These are phyloP conservation scores for Larix kaempferi DNA, from an alignment of 75 land plant species.

Conservation along the genomic window DNA sequence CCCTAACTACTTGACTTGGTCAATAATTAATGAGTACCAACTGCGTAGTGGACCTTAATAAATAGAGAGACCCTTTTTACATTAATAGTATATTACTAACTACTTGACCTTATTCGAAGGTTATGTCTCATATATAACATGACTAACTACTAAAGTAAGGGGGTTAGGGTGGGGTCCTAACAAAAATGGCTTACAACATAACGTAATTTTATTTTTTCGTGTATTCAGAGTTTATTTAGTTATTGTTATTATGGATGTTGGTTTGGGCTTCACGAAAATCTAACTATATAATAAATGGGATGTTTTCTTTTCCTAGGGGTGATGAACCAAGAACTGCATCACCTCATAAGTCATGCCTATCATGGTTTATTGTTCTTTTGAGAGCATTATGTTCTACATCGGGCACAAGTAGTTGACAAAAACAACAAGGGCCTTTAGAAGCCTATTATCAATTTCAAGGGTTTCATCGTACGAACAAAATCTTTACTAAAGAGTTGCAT, in stretches of 20 bases:
- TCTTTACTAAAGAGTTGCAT: not conserved
- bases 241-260: not conserved
- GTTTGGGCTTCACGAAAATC: too few relatives aligned
- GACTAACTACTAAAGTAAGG: too few relatives aligned
- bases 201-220: not conserved
- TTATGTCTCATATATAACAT: too few relatives aligned
- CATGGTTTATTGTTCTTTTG: not conserved
- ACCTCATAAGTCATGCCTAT: not conserved
- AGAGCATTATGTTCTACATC: conserved; percentile 53
- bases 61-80: too few relatives aligned
- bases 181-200: not conserved
- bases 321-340: not conserved
- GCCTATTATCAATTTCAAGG: conserved; percentile 77
- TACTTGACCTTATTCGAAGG: too few relatives aligned
- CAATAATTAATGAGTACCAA: too few relatives aligned
- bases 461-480: conserved; percentile 64
- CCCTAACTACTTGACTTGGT: too few relatives aligned
- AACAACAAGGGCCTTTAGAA: conserved; percentile 44
- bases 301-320: not conserved
- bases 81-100: too few relatives aligned
- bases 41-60: too few relatives aligned
- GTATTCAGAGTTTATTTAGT: not conserved
- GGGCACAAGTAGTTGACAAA: conserved; percentile 50
- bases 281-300: too few relatives aligned
- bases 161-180: too few relatives aligned